Base-by-base conservation (phyloP, 106 monocot species). In the Posidonia australis region DNA sequence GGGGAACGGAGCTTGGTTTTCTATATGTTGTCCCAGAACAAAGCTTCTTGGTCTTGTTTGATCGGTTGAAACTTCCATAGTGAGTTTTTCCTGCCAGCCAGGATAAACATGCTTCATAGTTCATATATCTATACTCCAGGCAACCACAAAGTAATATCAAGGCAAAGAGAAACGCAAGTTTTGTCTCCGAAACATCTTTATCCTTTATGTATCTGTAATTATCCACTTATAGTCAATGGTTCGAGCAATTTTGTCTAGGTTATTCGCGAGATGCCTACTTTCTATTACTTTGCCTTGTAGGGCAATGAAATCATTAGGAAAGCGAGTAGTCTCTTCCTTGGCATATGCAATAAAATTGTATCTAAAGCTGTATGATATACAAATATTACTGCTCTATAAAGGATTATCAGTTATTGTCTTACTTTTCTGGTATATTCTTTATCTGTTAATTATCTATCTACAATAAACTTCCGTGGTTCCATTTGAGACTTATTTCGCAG, bases 11-110 rank as follows among this genome's bases (percentile, higher is more conserved):
- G 63, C 88, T 92, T 32, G 92, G 92, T 20, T 92, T 92, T 69
- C 77, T 92, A 1, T 92, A 88, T 59, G 65, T 83, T 9, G 77
- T 80, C 19, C 92, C 92, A 11, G 82, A 78, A 17, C 92, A 85
- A 66, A 88, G 82, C 74, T 92, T 92, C 70, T 78, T 92, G 58
- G 92, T 92, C 20, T 64, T 92, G 63, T 92, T 92, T 44, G 82
- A 92, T 55, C 77, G 88, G 21, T 68, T 92, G 76, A 84, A 78
- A 27, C 92, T 92, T 60, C 92, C 92, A 10, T 80, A 84, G 3
- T 92, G 61, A 80, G 2, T 36, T 36, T 36, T 36, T 62, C 17
- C 36, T 58, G 58, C 58, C 23, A 3, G n/a, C 14, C 28, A 58
- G 13, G 48, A 2, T 49, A 49, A 17, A 4, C n/a, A 13, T 13